Conservation (phyloP, 1,139 yeast species). For the Saccharomyces hybrid region DNA sequence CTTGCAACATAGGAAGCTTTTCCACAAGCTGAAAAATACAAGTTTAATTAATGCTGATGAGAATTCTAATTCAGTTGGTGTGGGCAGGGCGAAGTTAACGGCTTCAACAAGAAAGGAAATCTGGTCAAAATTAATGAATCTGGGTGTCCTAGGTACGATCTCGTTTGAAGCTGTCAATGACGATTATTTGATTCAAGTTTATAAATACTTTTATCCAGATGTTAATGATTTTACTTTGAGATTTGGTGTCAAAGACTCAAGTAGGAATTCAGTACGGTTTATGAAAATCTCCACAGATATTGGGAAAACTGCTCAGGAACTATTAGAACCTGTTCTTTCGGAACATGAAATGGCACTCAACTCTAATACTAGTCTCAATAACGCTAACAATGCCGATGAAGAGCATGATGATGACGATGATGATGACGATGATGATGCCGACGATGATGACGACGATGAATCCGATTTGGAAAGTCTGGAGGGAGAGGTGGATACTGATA, state of each 20-base stretch:
- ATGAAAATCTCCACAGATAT: slow-evolving; percentile 1
- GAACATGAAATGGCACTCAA: slow-evolving; percentile 8
- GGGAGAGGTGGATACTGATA: slow-evolving; percentile 10
- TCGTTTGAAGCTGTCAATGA: slow-evolving; percentile 27
- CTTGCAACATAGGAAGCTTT: slow-evolving; percentile 23
- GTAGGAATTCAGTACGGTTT: slow-evolving; percentile 3
- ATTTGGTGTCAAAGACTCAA: slow-evolving; percentile 1
- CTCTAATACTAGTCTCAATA: slow-evolving; percentile 3
- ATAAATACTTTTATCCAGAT: slow-evolving; percentile 27
- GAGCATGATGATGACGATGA: slow-evolving; percentile 8
- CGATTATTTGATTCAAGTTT: slow-evolving; percentile 28
- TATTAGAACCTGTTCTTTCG: slow-evolving; percentile 7
- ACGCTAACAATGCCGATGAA: slow-evolving; percentile 5
- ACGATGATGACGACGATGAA: slow-evolving; percentile 13
- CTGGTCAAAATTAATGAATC: slow-evolving; percentile 28
- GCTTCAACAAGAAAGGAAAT: slow-evolving; percentile 24
- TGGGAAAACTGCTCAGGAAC: slow-evolving; percentile 3
- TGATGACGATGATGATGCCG: slow-evolving; percentile 10
- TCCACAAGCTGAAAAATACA: slow-evolving; percentile 17
- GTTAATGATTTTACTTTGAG: slow-evolving; percentile 10
- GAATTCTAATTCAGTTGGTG: neutral
- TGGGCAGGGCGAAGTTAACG: slow-evolving; percentile 9
- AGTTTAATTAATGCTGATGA: slow-evolving; percentile 4
- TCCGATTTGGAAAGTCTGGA: slow-evolving; percentile 1
- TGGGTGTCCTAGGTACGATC: slow-evolving; percentile 30